Percentiles rank a stretch among this genome's conserved stretches.
phyloP scores from a whole-genome alignment of 768 basidiomycete species.

The Termitomyces titanicus region DNA sequence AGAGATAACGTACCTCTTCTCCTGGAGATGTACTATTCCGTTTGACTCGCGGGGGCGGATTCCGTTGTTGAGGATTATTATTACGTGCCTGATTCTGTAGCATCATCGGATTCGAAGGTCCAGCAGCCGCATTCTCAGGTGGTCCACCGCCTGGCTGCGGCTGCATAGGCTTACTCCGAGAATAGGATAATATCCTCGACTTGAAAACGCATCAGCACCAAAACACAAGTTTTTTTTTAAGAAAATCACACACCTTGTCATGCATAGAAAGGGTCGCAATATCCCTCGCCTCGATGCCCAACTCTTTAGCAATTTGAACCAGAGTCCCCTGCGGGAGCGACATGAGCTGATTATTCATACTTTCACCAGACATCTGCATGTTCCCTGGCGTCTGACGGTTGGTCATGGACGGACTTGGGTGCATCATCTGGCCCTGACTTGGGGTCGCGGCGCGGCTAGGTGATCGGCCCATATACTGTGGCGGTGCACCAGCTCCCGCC shows the following conservation, averaged over 20 bases:
- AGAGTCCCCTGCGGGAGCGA: slow-evolving; percentile 34
- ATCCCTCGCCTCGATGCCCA: slow-evolving; percentile 13
- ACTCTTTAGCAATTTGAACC: slow-evolving; percentile 12
- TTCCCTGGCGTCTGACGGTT: slow-evolving; percentile 34
- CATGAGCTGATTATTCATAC: slow-evolving; percentile 39
- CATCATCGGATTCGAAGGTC: slow-evolving; percentile 39
- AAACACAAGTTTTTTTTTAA: background rate
- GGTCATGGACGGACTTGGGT: slow-evolving; percentile 57
- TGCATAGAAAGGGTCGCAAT: slow-evolving; percentile 3
- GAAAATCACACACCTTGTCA: slow-evolving; percentile 56
- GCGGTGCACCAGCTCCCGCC: slow-evolving; percentile 28
- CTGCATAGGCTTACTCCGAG: slow-evolving; percentile 3
- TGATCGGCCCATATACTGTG: slow-evolving; percentile 46
- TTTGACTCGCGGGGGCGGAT: slow-evolving; percentile 32
- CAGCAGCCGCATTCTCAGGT: slow-evolving; percentile 35
- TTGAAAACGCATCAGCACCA: background rate
- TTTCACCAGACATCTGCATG: slow-evolving; percentile 12
- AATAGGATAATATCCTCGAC: slow-evolving; percentile 22
- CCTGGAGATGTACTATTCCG: slow-evolving; percentile 61
- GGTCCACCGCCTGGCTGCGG: slow-evolving; percentile 17
- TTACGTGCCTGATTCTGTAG: slow-evolving; percentile 24
- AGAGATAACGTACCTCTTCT: slow-evolving; percentile 46
- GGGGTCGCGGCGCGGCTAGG: slow-evolving; percentile 52
- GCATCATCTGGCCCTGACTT: slow-evolving; percentile 33
- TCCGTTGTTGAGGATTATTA: slow-evolving; percentile 19